These are phyloP conservation scores for Aspergillus clavatus DNA, from an alignment of 2,329 filamentous ascomycete species.

Conservation along the genomic window DNA sequence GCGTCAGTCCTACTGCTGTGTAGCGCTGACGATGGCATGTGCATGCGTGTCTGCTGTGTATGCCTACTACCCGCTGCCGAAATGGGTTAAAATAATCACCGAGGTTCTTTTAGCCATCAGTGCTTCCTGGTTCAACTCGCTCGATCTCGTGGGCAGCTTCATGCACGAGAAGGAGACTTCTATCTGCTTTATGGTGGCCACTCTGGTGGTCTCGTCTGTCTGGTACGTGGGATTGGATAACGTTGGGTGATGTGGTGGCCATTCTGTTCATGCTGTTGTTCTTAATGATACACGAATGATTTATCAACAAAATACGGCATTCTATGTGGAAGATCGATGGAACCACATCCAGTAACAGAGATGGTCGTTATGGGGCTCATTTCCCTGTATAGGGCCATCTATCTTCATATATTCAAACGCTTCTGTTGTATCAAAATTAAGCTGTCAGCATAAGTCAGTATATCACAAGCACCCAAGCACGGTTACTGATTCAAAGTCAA, in stretches of 20 bases:
- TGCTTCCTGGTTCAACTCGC: slow-evolving; percentile 1
- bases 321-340: too few species aligned
- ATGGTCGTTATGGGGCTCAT: too few species aligned
- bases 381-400: too few species aligned
- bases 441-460: too few species aligned
- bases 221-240: slow-evolving; percentile 3
- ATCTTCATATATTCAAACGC: too few species aligned
- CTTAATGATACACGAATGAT: too few species aligned
- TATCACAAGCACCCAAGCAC: too few species aligned
- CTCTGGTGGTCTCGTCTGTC: not conserved
- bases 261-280: not conserved
- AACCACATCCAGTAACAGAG: too few species aligned
- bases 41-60: slow-evolving; percentile 1
- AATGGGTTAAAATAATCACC: not conserved
- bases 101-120: not conserved
- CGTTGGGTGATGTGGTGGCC: not conserved
- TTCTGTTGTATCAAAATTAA: too few species aligned
- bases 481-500: slow-evolving; percentile 12
- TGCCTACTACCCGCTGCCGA: slow-evolving; percentile 1
- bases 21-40: not conserved
- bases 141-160: slow-evolving; percentile 1
- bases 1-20: slow-evolving; percentile 2
- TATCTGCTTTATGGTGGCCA: slow-evolving; percentile 2
- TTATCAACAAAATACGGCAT: too few species aligned
- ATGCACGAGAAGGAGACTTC: slow-evolving; percentile 3